phyloP scores from a whole-genome alignment of 2,329 filamentous ascomycete genomes.

The Fusarium marasasianum region DNA sequence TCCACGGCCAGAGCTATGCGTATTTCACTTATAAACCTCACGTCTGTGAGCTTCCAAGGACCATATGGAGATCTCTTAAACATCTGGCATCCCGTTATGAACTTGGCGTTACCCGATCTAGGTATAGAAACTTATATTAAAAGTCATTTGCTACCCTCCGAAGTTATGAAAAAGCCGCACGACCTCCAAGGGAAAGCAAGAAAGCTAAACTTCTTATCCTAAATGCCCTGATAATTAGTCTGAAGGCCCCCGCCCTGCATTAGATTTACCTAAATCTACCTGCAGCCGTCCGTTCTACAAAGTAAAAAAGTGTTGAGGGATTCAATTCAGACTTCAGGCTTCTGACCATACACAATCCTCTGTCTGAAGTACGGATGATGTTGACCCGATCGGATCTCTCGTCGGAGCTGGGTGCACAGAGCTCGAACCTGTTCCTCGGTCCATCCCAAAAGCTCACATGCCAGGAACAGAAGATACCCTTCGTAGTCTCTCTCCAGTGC shows the following conservation, averaged over 20 bases:
- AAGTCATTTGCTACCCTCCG: no score
- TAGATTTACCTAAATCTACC: background rate
- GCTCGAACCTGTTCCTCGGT: background rate
- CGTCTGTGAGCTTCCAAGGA: accelerated
- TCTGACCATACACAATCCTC: slow-evolving; percentile 14
- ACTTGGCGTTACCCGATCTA: background rate
- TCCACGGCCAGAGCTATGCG: background rate
- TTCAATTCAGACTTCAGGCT: background rate
- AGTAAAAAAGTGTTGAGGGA: accelerated
- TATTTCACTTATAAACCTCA: background rate
- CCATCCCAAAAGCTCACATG: slow-evolving; percentile 8
- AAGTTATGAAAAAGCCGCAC: accelerated
- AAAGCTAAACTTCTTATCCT: background rate
- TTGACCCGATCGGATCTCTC: background rate
- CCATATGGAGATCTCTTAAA: no score
- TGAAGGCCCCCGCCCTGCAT: no score
- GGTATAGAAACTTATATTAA: accelerated
- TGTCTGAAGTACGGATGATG: slow-evolving; percentile 19
- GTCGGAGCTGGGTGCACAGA: slow-evolving; percentile 2
- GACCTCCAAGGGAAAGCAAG: no score
- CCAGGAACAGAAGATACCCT: slow-evolving; percentile 6
- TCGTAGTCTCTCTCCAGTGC: slow-evolving; percentile 14
- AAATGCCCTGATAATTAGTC: background rate
- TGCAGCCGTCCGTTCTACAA: no score
- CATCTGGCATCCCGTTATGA: background rate